phyloP scores from a whole-genome alignment of 139 green algal genomes.

The Micractinium sp. region DNA sequence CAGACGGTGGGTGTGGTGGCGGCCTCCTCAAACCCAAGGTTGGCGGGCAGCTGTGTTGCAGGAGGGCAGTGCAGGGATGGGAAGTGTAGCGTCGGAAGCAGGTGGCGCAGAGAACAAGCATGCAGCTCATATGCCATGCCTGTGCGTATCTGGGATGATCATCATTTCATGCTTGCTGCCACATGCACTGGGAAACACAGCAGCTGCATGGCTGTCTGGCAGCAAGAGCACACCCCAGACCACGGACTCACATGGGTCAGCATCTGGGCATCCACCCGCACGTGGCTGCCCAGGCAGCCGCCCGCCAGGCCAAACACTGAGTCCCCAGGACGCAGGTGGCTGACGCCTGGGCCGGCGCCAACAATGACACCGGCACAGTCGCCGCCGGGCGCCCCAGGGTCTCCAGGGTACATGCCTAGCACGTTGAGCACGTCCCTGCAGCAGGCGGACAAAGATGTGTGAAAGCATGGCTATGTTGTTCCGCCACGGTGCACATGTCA shows the following conservation, averaged over 20 bases:
- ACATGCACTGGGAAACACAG: too few relatives aligned
- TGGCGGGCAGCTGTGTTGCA: constrained; percentile 58
- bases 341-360: constrained; percentile 19
- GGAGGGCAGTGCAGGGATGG: background rate
- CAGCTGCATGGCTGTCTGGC: background rate
- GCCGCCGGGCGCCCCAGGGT: constrained; percentile 56
- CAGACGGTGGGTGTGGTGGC: constrained; percentile 84
- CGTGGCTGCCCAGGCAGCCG: constrained; percentile 77
- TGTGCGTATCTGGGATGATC: too few relatives aligned
- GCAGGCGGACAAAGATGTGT: background rate
- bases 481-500: background rate
- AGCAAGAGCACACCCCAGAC: background rate
- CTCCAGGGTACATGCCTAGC: constrained; percentile 72
- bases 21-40: constrained; percentile 74
- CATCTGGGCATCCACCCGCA: constrained; percentile 58
- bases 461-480: background rate
- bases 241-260: constrained; percentile 50
- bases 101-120: background rate
- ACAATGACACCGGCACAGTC: constrained; percentile 69
- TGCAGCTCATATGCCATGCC: background rate
- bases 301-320: constrained; percentile 83
- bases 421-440: constrained; percentile 72
- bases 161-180: too few relatives aligned
- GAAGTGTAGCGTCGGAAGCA: background rate
- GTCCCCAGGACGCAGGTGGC: constrained; percentile 36